Evolutionary conservation across 1,284 basidiomycete species (phyloP), one percentile per base, ranked within the genome.

Genomic region (Waitea zeae): DNA sequence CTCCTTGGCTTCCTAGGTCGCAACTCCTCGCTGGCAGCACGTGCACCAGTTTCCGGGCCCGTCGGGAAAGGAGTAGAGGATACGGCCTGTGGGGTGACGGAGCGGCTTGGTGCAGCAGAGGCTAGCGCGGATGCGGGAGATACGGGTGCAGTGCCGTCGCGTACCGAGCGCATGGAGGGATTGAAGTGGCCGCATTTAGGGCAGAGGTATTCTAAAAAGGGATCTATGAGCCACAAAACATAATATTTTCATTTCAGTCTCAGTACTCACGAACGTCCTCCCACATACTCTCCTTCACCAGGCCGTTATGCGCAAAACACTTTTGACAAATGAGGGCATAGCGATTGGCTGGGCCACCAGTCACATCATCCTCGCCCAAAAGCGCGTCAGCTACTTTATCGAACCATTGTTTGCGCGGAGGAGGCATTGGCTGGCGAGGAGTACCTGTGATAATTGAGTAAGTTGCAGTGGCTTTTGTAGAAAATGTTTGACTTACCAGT

Each of bases 271-370:
- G 87, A 35, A 87, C 73, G 41, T 87, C 77, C 46, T 88, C 80
- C 73, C 86, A 95, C 53, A 86, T 70, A 39, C 73, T 77, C 52
- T 89, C 83, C 41, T 82, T 80, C 3, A 93, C 84, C 6, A 99
- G 64, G 0, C 93, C 93, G 47, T 98, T 98, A 56, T 98, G 93
- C 12, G 74, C 59, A 49, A 88, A 93, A 52, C 93, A 98, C 44
- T 79, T 78, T 39, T 77, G 74, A 54, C 93, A 99, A 29, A 99
- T 95, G 37, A 98, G 67, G 1, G 93, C 95, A 47, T 92, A 98
- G 39, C 84, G 77, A 18, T 65, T 67, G 6, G 64, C 57, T 5
- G 64, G 53, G 24, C 60, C 53, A 27, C 54, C 58, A 7, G 53
- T 59, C 31, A 67, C 54, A 41, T 74, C 82, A 44, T 90, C 87